phyloP scores from a whole-genome alignment of 1,284 basidiomycete species.

The Ustilago trichophora region DNA sequence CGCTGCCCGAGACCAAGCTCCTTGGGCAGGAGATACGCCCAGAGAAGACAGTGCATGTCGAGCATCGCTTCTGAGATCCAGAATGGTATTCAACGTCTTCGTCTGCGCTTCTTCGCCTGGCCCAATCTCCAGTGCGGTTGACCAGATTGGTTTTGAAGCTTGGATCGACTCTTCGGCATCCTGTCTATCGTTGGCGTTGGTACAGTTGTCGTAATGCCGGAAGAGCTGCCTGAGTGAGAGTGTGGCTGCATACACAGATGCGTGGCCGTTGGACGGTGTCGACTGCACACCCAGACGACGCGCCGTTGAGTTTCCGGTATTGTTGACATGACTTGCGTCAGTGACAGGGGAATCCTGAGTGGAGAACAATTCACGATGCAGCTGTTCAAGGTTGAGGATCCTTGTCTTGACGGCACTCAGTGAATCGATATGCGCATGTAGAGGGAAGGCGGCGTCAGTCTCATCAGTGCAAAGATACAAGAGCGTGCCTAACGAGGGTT shows the following conservation, averaged over 20 bases:
- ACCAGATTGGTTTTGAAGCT: neutral
- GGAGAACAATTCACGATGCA: constrained; percentile 10
- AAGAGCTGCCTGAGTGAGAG: constrained; percentile 10
- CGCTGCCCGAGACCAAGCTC: constrained; percentile 9
- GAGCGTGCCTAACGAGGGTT: constrained; percentile 1
- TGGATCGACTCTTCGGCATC: neutral
- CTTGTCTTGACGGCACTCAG: constrained; percentile 15
- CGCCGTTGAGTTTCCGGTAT: neutral
- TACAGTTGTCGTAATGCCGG: neutral
- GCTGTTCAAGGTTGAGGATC: constrained; percentile 1
- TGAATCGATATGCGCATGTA: neutral
- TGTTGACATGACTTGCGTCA: no score
- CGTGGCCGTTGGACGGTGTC: neutral
- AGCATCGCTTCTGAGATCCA: constrained; percentile 14
- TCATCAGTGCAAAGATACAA: constrained; percentile 8
- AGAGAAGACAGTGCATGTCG: constrained; percentile 17
- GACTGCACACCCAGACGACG: neutral
- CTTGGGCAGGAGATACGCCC: constrained; percentile 5
- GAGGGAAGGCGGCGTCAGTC: neutral
- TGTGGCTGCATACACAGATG: constrained; percentile 7
- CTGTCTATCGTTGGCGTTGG: no score
- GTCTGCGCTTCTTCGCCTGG: neutral
- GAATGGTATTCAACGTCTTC: neutral
- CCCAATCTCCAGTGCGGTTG: neutral
- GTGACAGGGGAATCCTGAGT: no score